phyloP scores from a whole-genome alignment of 2,329 filamentous ascomycete genomes.

The Septoria petroselini region DNA sequence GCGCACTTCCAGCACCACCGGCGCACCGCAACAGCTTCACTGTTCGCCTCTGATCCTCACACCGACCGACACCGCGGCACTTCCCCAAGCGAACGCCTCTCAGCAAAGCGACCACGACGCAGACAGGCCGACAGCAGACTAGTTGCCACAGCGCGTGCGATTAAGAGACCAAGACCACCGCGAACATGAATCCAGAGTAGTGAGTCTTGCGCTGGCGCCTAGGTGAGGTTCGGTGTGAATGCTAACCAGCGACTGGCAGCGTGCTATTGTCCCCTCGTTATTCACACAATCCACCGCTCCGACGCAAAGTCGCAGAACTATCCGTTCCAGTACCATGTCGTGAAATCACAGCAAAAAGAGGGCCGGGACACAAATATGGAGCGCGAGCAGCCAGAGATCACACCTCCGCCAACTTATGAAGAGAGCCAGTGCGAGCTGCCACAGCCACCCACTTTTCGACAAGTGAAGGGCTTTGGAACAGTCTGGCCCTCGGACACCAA shows the following conservation, averaged over 20 bases:
- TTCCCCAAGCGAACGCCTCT: conserved; percentile 8
- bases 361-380: background rate
- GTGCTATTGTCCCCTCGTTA: background rate
- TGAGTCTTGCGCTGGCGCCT: conserved; percentile 52
- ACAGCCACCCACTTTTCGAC: background rate
- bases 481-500: conserved; percentile 2
- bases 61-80: conserved; percentile 5
- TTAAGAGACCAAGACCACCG: conserved; percentile 11
- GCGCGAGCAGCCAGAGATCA: background rate
- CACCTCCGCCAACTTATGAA: conserved; percentile 3
- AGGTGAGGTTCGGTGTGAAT: conserved; percentile 8
- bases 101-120: conserved; percentile 2
- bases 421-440: background rate
- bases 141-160: conserved; percentile 4
- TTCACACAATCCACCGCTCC: background rate
- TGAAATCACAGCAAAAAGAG: too few relatives aligned
- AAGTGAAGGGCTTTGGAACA: conserved; percentile 1
- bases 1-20: background rate
- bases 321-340: too few relatives aligned
- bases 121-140: conserved; percentile 1
- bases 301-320: background rate
- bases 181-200: conserved; percentile 84
- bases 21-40: background rate
- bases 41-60: background rate
- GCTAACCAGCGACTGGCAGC: conserved; percentile 14